A percentile compares a stretch with the other conserved stretches of the same genome.
These are phyloP conservation scores for Blepharisma stoltei DNA, from an alignment of 73 alveolate species.

Conservation along the genomic window DNA sequence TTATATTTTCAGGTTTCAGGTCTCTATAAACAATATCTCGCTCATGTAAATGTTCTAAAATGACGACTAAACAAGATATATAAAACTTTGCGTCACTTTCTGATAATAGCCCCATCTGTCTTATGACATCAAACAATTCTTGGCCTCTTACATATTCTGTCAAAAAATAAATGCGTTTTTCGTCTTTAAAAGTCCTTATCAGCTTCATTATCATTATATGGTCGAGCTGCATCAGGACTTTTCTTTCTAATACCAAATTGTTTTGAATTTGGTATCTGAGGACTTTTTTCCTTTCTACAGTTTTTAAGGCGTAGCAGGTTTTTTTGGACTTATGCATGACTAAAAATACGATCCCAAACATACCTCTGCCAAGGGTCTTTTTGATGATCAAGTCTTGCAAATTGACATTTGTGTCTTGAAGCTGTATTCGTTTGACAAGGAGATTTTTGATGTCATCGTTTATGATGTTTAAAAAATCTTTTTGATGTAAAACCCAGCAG, in stretches of 20 bases:
- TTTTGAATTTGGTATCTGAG: not conserved
- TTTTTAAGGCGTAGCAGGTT: constrained; percentile 55
- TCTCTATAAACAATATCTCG: too few species aligned
- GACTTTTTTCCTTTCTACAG: constrained; percentile 48
- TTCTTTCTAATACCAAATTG: constrained; percentile 55
- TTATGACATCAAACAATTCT: constrained; percentile 35
- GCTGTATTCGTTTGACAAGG: constrained; percentile 39
- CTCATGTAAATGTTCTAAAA: too few species aligned
- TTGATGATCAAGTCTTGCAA: constrained; percentile 39
- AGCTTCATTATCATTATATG: constrained; percentile 65
- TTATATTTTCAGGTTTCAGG: too few species aligned
- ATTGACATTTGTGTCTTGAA: constrained; percentile 44
- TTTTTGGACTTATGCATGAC: constrained; percentile 47
- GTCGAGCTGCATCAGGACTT: constrained; percentile 55
- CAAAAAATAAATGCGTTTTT: constrained; percentile 51
- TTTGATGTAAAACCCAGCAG: constrained; percentile 35
- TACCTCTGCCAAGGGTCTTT: constrained; percentile 46
- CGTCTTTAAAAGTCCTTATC: constrained; percentile 55
- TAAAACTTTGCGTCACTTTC: too few species aligned
- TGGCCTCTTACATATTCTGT: constrained; percentile 53
- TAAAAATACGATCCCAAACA: constrained; percentile 62
- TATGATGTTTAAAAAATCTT: constrained; percentile 34
- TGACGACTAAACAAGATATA: too few species aligned
- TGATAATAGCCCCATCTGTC: not conserved
- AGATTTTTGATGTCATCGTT: constrained; percentile 33